These are phyloP conservation scores for Scheffersomyces segobiensis DNA, from an alignment of 1,139 yeast species.

Conservation along the genomic window DNA sequence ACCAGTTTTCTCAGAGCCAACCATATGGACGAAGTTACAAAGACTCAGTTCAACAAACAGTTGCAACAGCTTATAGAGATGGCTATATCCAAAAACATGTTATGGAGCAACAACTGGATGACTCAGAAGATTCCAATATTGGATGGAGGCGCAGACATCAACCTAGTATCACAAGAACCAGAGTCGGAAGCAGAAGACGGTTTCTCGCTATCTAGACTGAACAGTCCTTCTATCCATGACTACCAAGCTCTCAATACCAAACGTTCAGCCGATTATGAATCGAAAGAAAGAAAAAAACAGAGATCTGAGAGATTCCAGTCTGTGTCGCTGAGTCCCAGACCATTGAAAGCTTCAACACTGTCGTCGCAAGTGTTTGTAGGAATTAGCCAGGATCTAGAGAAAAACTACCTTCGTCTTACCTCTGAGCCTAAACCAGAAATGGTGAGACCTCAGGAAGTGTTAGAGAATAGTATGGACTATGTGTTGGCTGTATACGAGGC, in stretches of 20 bases:
- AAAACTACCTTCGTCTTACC: constrained; percentile 77
- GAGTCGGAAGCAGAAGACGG: constrained; percentile 4
- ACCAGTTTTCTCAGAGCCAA: constrained; percentile 40
- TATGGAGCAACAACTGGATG: constrained; percentile 64
- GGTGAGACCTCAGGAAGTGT: constrained; percentile 71
- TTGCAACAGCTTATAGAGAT: constrained; percentile 46
- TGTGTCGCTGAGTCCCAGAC: constrained; percentile 1
- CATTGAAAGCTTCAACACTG: constrained; percentile 3
- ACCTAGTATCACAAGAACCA: background rate
- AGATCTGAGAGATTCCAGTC: constrained; percentile 56
- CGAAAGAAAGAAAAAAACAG: constrained; percentile 42
- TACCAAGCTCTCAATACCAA: constrained; percentile 4
- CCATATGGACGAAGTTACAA: constrained; percentile 21
- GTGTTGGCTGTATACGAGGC: constrained; percentile 59
- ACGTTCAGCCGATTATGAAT: constrained; percentile 22
- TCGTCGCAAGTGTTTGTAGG: constrained; percentile 54
- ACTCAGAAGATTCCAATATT: constrained; percentile 56
- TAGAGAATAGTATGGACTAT: constrained; percentile 57
- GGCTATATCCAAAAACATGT: constrained; percentile 48
- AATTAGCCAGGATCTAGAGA: constrained; percentile 63
- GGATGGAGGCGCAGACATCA: constrained; percentile 16
- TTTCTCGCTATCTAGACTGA: background rate
- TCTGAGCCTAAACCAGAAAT: constrained; percentile 86
- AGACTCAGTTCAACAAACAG: constrained; percentile 42
- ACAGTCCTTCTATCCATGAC: background rate